Evolutionary conservation across 148 eudicot genomes (phyloP), one percentile per base, ranked within the genome.

Genomic region (Tetragonia tetragonoides): DNA sequence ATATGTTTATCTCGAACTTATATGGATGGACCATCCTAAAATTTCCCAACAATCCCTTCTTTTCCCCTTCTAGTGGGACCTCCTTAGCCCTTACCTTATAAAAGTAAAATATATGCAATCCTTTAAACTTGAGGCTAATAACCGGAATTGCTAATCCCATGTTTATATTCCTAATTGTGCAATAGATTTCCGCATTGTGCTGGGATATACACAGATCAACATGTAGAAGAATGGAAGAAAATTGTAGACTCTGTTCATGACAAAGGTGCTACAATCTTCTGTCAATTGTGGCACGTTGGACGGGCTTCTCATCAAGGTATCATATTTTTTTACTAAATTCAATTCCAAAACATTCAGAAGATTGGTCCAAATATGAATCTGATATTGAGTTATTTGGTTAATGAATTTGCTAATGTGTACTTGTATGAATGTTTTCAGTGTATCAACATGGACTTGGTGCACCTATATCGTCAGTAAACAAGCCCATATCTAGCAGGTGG

Each of bases 381-480:
- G 34, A 28, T 28, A 28, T 28, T 28, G 34, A 28, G 34, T 28
- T 28, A 28, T 28, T 28, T 28, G 34, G 34, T 28, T 28, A 28
- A 28, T 28, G 34, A 28, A 0, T 28, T 28, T 28, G 34, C 34
- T 28, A 28, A 28, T 28, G 34, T 28, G 34, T 28, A 28, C n/a
- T 59, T 15, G 14, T 6, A 9, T 59, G 5, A 0, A 20, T 15
- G 16, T 61, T 9, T 10, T 7, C 77, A 93, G 97, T 80, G 21
- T 92, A 85, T 72, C 97, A 90, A 76, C 93, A 88, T 5, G 88
- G 84, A 75, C 92, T 88, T 10, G 77, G 81, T 15, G 78, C 90
- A 6, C 94, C 98, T 15, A 79, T 86, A 74, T 93, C 98, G 1
- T 90, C 98, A 23, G 91, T 97, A 14, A 86, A 82, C 79, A 93